Percentiles rank a stretch among this genome's conserved stretches.
These are phyloP conservation scores for Mucor irregularis DNA, from an alignment of 371 early-diverging fungal genomes.

Conservation along the genomic window DNA sequence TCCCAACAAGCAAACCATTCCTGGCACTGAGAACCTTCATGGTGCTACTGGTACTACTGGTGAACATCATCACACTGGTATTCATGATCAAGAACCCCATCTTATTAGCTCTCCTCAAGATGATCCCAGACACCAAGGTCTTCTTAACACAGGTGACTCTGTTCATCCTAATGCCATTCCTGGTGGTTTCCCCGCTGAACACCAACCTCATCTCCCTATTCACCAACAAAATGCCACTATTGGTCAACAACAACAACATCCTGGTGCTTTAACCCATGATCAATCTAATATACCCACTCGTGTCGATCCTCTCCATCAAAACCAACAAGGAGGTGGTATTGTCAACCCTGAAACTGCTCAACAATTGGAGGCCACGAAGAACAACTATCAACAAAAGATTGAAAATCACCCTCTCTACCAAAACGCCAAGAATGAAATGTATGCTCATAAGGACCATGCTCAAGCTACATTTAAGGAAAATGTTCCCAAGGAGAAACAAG, in stretches of 20 bases:
- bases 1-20: not conserved
- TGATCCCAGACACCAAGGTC: slow-evolving; percentile 21
- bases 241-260: not conserved
- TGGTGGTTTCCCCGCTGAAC: not conserved
- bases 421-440: not conserved
- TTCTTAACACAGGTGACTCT: slow-evolving; percentile 29
- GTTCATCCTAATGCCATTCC: slow-evolving; percentile 21
- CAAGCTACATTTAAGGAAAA: slow-evolving; percentile 23
- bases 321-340: not conserved
- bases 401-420: slow-evolving; percentile 4
- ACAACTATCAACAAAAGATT: not conserved
- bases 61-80: not conserved
- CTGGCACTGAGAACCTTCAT: not conserved
- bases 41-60: not conserved
- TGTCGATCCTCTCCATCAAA: not conserved
- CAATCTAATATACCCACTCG: too few relatives aligned
- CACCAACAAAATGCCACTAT: not conserved
- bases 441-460: slow-evolving; percentile 15
- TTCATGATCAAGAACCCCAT: slow-evolving; percentile 12
- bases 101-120: slow-evolving; percentile 3
- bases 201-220: not conserved
- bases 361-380: not conserved
- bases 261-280: not conserved
- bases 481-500: slow-evolving; percentile 44
- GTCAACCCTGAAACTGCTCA: not conserved